Evolutionary conservation across 441 rosid genomes (phyloP).

Genomic region (Erysimum pusillum): DNA sequence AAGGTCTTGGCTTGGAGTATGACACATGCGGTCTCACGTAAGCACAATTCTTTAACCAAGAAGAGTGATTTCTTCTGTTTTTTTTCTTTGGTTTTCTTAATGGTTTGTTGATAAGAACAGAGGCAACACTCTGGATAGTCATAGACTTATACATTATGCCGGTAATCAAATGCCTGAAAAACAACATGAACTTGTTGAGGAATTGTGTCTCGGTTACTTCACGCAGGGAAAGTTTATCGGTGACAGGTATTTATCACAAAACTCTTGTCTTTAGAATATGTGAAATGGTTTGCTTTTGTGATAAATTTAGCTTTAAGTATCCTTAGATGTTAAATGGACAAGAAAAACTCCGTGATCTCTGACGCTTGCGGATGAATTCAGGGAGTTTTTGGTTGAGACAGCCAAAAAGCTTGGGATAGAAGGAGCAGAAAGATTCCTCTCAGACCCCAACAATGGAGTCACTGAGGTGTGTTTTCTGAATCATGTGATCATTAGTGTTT

Average conservation of each 20-base stretch:
- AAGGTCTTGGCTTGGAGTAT: constrained; percentile 44
- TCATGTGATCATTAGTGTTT: not conserved
- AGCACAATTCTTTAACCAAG: constrained; percentile 6
- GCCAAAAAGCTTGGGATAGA: constrained; percentile 78
- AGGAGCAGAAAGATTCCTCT: constrained; percentile 81
- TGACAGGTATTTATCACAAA: constrained; percentile 56
- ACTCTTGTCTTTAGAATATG: not conserved
- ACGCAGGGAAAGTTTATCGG: constrained; percentile 84
- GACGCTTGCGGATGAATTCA: constrained; percentile 39
- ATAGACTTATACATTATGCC: constrained; percentile 78
- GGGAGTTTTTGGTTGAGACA: constrained; percentile 84
- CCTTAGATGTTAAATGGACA: not conserved
- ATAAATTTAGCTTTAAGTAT: not conserved
- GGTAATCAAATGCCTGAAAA: constrained; percentile 68
- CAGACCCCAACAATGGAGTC: constrained; percentile 74
- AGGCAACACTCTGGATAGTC: constrained; percentile 86
- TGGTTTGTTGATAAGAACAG: constrained; percentile 51
- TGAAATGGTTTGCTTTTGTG: constrained; percentile 2
- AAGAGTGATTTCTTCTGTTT: constrained; percentile 12
- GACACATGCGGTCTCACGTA: constrained; percentile 50
- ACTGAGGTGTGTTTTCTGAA: constrained; percentile 55
- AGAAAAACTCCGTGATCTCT: not conserved
- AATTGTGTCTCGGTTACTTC: constrained; percentile 83
- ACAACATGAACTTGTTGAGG: constrained; percentile 83
- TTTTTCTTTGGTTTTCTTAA: constrained; percentile 17